Evolutionary conservation across 495 filamentous ascomycete species (phyloP).

Genomic region (Cryomyces minteri): DNA sequence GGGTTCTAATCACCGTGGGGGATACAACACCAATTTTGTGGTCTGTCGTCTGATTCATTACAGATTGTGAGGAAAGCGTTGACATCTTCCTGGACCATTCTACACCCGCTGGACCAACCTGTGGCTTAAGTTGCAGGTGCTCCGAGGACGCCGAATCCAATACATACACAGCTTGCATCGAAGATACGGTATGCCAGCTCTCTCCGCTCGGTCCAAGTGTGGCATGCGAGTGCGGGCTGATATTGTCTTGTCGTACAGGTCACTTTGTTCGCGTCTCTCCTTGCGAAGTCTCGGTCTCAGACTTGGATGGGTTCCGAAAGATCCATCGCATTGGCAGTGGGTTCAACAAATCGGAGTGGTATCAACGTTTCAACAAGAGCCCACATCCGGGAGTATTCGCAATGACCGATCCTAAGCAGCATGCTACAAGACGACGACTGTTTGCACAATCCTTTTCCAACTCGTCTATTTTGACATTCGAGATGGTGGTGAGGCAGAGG

Average conservation of each 20-base stretch:
- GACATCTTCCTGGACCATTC: slow-evolving; percentile 6
- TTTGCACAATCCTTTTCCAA: slow-evolving; percentile 2
- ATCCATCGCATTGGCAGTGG: slow-evolving; percentile 23
- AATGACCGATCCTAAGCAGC: slow-evolving; percentile 5
- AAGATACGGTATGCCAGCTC: slow-evolving; percentile 3
- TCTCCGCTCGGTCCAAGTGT: background rate
- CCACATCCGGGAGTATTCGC: background rate
- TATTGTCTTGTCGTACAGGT: background rate
- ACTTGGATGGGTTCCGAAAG: slow-evolving; percentile 17
- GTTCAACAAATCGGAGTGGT: slow-evolving; percentile 7
- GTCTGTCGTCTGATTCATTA: background rate
- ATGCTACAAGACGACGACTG: slow-evolving; percentile 5
- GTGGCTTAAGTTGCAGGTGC: slow-evolving; percentile 4
- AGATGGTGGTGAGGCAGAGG: slow-evolving; percentile 4
- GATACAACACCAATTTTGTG: no score
- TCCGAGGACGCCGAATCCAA: slow-evolving; percentile 6
- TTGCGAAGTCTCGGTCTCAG: slow-evolving; percentile 22
- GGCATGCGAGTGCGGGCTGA: background rate
- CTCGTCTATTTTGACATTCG: slow-evolving; percentile 1
- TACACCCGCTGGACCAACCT: slow-evolving; percentile 7
- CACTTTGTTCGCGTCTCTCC: slow-evolving; percentile 24
- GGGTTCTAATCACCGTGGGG: no score
- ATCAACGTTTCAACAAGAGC: slow-evolving; percentile 1
- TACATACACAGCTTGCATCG: slow-evolving; percentile 6
- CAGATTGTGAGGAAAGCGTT: background rate